phyloP scores from a whole-genome alignment of 352 stramenopile species.

The Elongisporangium undulatum region DNA sequence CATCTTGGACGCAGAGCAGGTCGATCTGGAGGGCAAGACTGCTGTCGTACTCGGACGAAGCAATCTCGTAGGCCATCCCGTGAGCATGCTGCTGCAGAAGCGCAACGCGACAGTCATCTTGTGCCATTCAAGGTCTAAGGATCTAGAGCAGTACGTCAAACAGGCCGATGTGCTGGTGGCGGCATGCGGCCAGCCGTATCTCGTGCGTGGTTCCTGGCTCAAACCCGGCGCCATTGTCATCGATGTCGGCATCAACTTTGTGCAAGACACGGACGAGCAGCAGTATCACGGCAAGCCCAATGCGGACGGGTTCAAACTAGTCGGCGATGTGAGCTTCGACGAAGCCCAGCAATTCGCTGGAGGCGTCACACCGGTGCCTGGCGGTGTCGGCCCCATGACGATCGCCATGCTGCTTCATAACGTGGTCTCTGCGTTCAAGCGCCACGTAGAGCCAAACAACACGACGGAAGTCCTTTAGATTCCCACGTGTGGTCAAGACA shows the following conservation, averaged over 20 bases:
- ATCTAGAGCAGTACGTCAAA: conserved; percentile 86
- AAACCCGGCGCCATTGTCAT: conserved; percentile 97
- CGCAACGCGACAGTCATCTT: conserved; percentile 97
- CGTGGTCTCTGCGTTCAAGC: conserved; percentile 72
- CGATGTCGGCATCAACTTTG: conserved; percentile 99
- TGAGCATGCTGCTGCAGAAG: conserved; percentile 94
- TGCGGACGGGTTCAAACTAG: conserved; percentile 92
- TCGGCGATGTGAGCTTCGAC: conserved; percentile 96
- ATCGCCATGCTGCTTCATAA: conserved; percentile 95
- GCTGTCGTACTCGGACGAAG: conserved; percentile 96
- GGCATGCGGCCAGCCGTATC: conserved; percentile 92
- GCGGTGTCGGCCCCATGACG: conserved; percentile 98
- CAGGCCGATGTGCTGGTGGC: conserved; percentile 97
- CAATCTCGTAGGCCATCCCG: conserved; percentile 97
- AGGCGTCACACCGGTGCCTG: conserved; percentile 96
- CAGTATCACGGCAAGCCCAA: conserved; percentile 49
- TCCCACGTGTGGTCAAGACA: neutral
- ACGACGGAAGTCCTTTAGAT: neutral
- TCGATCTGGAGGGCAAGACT: conserved; percentile 91
- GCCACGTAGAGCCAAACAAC: conserved; percentile 26
- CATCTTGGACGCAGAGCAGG: conserved; percentile 88
- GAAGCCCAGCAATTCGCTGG: conserved; percentile 79
- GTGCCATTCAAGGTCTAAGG: conserved; percentile 93
- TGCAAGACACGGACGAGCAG: conserved; percentile 30
- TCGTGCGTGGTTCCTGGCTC: conserved; percentile 95